Percentiles rank a stretch among this genome's conserved stretches.
Conservation (phyloP, 2,329 filamentous ascomycete genomes). For the Ascocoryne sarcoides region DNA sequence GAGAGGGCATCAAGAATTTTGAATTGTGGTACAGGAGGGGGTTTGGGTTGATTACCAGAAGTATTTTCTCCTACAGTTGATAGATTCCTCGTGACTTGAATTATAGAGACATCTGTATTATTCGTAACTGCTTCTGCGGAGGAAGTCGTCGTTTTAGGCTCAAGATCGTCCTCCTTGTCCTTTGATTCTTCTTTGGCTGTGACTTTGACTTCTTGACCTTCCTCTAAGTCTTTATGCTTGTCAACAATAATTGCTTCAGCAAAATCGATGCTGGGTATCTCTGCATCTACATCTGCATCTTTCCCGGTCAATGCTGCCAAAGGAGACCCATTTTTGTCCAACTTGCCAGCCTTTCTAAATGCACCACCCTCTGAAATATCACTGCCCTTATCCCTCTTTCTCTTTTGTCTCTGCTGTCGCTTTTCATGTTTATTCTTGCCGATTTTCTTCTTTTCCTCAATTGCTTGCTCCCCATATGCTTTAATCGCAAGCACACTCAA, state of each 20-base stretch:
- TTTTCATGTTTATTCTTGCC: slow-evolving; percentile 30
- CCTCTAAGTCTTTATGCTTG: background rate
- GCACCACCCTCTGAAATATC: slow-evolving; percentile 24
- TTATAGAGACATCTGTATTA: background rate
- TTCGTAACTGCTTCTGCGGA: background rate
- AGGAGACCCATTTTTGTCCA: slow-evolving; percentile 14
- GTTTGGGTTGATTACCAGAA: background rate
- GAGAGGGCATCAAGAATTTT: slow-evolving; percentile 93
- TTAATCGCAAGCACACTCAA: slow-evolving; percentile 88
- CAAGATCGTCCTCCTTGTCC: background rate
- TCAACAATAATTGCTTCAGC: background rate
- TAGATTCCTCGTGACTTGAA: too few relatives aligned
- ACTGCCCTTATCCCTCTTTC: slow-evolving; percentile 39
- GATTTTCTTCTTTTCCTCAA: slow-evolving; percentile 37
- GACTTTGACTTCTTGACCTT: background rate
- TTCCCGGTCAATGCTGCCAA: background rate
- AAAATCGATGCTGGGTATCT: background rate
- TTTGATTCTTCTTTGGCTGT: background rate
- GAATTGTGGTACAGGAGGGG: slow-evolving; percentile 45
- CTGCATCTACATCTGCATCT: background rate
- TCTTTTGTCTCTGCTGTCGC: slow-evolving; percentile 32
- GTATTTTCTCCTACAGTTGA: background rate
- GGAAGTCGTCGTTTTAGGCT: background rate
- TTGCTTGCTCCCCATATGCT: slow-evolving; percentile 66
- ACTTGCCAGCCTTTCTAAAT: slow-evolving; percentile 29